A percentile compares a stretch with the other conserved stretches of the same genome.
These are phyloP conservation scores for Fusarium citri DNA, from an alignment of 2,329 filamentous ascomycete genomes.

Conservation along the genomic window DNA sequence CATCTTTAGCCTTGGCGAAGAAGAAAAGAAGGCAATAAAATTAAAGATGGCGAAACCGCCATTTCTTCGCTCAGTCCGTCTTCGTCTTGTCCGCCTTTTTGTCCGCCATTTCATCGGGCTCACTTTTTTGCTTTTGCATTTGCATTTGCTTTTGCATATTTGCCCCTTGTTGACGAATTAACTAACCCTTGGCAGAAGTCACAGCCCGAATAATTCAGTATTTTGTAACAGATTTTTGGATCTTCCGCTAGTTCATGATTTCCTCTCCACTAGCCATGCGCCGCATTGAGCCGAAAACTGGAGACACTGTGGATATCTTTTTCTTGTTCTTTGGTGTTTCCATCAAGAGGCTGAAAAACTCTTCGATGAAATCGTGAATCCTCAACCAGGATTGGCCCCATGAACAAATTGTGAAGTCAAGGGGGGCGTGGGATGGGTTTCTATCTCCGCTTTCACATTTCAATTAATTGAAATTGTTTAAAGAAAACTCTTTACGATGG, in stretches of 20 bases:
- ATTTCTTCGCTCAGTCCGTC: conserved; percentile 4
- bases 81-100: neutral
- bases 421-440: conserved; percentile 2
- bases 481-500: conserved; percentile 5
- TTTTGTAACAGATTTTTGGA: conserved; percentile 10
- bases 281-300: conserved; percentile 25
- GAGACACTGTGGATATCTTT: conserved; percentile 9
- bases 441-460: conserved; percentile 29
- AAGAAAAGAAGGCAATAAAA: conserved; percentile 27
- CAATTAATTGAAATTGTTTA: conserved; percentile 7
- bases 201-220: conserved; percentile 2
- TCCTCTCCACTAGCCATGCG: conserved; percentile 25
- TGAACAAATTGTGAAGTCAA: neutral
- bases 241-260: conserved; percentile 23
- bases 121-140: neutral
- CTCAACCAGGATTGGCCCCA: conserved; percentile 34
- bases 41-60: conserved; percentile 22
- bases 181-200: conserved; percentile 10
- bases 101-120: neutral
- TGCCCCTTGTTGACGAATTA: conserved; percentile 3
- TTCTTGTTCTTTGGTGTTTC: conserved; percentile 14
- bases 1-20: neutral
- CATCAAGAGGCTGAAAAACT: conserved; percentile 18
- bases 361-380: conserved; percentile 13
- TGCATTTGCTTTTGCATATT: neutral